These are phyloP conservation scores for Botrytis hyacinthi DNA, from an alignment of 2,329 filamentous ascomycete genomes.

Conservation along the genomic window DNA sequence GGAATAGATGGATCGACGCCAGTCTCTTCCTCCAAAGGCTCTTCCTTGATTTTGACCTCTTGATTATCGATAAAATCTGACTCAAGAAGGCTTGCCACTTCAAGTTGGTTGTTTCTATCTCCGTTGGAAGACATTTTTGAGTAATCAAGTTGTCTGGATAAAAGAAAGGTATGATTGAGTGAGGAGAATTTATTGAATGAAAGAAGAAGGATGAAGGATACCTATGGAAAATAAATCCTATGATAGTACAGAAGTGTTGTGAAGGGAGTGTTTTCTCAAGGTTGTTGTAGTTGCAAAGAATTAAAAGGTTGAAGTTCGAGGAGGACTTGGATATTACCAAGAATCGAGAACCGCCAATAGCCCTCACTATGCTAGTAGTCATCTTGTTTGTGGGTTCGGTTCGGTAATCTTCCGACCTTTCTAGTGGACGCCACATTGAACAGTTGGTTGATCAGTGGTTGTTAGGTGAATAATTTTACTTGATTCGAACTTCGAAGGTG, in stretches of 20 bases:
- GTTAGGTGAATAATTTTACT: not conserved
- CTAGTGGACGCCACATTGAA: not conserved
- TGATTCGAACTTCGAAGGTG: not conserved
- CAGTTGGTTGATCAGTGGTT: not conserved
- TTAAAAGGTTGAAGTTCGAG: not conserved
- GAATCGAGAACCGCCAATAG: not conserved
- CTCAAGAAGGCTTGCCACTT: not conserved
- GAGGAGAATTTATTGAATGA: not conserved
- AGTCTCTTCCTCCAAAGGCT: not conserved
- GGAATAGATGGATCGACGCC: not conserved
- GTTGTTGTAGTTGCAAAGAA: not conserved
- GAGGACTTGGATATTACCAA: not conserved
- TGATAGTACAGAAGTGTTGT: not conserved
- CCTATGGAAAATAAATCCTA: fast-evolving
- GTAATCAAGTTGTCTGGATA: not conserved
- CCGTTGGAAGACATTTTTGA: not conserved
- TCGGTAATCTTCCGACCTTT: not conserved
- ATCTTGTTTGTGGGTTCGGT: not conserved
- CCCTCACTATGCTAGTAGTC: not conserved
- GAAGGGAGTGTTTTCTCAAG: not conserved
- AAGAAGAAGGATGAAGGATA: not conserved
- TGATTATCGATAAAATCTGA: not conserved
- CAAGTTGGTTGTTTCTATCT: not conserved
- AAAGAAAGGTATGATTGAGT: not conserved
- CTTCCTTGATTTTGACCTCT: not conserved